Evolutionary conservation across 1,284 basidiomycete genomes (phyloP).

Genomic region (Cryptococcus sp.): DNA sequence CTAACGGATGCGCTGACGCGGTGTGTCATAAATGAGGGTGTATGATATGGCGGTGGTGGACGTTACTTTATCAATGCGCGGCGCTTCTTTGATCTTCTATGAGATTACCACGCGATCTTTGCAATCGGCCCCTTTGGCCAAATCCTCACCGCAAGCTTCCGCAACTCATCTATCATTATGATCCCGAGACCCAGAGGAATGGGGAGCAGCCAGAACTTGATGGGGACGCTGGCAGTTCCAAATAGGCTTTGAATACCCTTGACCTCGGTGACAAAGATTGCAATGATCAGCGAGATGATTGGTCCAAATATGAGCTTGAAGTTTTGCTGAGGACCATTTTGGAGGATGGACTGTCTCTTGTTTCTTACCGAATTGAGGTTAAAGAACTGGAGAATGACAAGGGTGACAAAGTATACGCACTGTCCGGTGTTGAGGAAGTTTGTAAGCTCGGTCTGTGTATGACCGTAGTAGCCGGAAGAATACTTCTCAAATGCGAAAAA

Average conservation of each 20-base stretch:
- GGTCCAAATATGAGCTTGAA: too few species aligned
- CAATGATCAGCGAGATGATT: constrained; percentile 52
- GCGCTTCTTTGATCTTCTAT: too few species aligned
- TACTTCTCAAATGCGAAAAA: constrained; percentile 10
- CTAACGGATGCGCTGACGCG: too few species aligned
- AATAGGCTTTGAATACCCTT: too few species aligned
- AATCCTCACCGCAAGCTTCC: constrained; percentile 44
- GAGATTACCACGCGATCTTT: background rate
- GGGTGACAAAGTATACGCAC: constrained; percentile 58
- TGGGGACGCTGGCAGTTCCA: too few species aligned
- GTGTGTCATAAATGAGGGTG: too few species aligned
- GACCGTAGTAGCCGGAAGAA: constrained; percentile 6
- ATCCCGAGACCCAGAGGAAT: constrained; percentile 38
- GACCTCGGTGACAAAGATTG: constrained; percentile 40
- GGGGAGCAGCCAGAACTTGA: constrained; percentile 24
- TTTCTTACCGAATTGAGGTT: constrained; percentile 57
- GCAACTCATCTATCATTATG: constrained; percentile 42
- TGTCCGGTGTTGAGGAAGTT: constrained; percentile 54
- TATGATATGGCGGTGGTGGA: too few species aligned
- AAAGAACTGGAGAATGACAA: constrained; percentile 66
- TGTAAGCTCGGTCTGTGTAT: constrained; percentile 27
- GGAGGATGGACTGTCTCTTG: constrained; percentile 55
- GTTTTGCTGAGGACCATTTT: too few species aligned
- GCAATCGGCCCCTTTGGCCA: constrained; percentile 25
- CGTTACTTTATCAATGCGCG: too few species aligned